A percentile compares a stretch with the other conserved stretches of the same genome.
Conservation (phyloP, 495 filamentous ascomycete genomes). For the Aspergillus panamensis region DNA sequence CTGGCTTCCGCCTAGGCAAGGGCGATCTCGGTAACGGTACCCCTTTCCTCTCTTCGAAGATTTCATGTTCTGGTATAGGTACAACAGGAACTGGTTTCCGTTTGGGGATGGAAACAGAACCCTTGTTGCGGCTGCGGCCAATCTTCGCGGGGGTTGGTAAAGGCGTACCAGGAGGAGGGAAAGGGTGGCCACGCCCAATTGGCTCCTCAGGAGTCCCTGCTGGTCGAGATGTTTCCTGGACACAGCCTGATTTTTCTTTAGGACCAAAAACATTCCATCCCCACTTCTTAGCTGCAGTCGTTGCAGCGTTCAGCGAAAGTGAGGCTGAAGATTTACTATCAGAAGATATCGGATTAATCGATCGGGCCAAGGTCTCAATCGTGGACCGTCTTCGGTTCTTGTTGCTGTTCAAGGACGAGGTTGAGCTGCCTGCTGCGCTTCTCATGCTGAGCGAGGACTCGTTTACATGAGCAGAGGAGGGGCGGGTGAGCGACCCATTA, state of each 20-base stretch:
- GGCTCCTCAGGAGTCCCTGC: conserved; percentile 59
- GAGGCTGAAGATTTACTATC: conserved; percentile 37
- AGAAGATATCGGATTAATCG: conserved; percentile 28
- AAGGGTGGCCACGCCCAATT: conserved; percentile 63
- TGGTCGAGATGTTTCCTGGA: conserved; percentile 35
- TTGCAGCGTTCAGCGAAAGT: conserved; percentile 65
- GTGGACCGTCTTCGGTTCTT: conserved; percentile 36
- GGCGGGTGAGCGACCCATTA: conserved; percentile 20
- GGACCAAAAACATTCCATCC: conserved; percentile 63
- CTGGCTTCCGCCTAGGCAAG: conserved; percentile 37
- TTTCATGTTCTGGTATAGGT: conserved; percentile 30
- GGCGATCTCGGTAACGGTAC: conserved; percentile 27
- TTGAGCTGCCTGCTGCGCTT: conserved; percentile 32
- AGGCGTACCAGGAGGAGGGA: conserved; percentile 55
- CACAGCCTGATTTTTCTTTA: conserved; percentile 42
- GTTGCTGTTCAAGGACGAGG: conserved; percentile 28
- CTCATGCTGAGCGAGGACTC: conserved; percentile 29
- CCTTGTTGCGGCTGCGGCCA: conserved; percentile 52
- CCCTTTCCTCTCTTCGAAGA: conserved; percentile 24
- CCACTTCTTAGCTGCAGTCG: conserved; percentile 82
- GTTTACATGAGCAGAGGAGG: conserved; percentile 28
- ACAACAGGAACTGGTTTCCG: conserved; percentile 54
- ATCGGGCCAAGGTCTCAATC: conserved; percentile 41
- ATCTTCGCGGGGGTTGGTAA: conserved; percentile 72
- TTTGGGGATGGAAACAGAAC: conserved; percentile 56